phyloP scores from a whole-genome alignment of 2,329 filamentous ascomycete genomes.

The Fusarium sp. region DNA sequence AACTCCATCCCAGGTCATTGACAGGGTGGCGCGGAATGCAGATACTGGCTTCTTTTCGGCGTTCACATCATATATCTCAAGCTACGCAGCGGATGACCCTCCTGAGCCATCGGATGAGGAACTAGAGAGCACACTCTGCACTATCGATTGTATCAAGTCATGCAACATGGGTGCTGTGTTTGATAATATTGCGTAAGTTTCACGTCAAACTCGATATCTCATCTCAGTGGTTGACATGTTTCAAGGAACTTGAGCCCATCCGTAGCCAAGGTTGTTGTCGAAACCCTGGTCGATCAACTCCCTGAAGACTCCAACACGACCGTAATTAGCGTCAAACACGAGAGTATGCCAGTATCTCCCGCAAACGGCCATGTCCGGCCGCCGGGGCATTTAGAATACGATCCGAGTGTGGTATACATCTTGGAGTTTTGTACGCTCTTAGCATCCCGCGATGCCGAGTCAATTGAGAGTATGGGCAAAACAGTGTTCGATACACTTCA shows the following conservation, averaged over 20 bases:
- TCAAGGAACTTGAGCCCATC: constrained; percentile 54
- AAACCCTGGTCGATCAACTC: constrained; percentile 82
- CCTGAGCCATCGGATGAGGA: constrained; percentile 98
- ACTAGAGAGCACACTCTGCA: constrained; percentile 92
- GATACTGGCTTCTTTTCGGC: constrained; percentile 93
- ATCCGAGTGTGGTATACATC: constrained; percentile 88
- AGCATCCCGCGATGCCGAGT: constrained; percentile 78
- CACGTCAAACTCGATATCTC: neutral
- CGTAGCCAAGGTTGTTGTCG: constrained; percentile 58
- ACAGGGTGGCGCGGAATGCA: constrained; percentile 79
- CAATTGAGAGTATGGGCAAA: constrained; percentile 79
- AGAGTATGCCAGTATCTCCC: constrained; percentile 72
- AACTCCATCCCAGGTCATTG: constrained; percentile 90
- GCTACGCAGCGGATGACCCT: constrained; percentile 96
- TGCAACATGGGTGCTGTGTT: constrained; percentile 88
- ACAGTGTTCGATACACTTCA: constrained; percentile 84
- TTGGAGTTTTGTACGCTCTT: constrained; percentile 89
- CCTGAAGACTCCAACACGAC: constrained; percentile 82
- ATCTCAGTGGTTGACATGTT: neutral
- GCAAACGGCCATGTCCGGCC: constrained; percentile 59
- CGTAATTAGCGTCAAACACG: constrained; percentile 91
- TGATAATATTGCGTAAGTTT: constrained; percentile 78
- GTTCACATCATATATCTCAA: constrained; percentile 97
- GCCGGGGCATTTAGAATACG: constrained; percentile 71
- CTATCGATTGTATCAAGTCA: constrained; percentile 91